phyloP scores from a whole-genome alignment of 2,329 filamentous ascomycete genomes.

The Diaporthe helianthi region DNA sequence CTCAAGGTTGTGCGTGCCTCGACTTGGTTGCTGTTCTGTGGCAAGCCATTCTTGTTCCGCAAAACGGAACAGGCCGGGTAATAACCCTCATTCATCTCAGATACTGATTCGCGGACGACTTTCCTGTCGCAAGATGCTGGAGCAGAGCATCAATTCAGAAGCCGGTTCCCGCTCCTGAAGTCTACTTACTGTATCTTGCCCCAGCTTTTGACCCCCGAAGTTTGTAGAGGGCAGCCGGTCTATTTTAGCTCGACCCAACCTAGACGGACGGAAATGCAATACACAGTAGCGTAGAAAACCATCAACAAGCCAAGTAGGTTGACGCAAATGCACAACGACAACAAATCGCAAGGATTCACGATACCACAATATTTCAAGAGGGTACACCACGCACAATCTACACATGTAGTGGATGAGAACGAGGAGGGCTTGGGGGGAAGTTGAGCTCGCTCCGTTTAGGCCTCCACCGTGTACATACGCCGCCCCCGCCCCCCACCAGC shows the following conservation, averaged over 20 bases:
- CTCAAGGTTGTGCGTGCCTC: background rate
- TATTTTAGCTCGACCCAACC: background rate
- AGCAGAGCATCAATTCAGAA: slow-evolving; percentile 8
- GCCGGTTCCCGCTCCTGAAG: background rate
- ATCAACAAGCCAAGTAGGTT: too few relatives aligned
- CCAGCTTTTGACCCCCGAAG: slow-evolving; percentile 20
- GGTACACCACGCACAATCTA: background rate
- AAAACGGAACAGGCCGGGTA: slow-evolving; percentile 18
- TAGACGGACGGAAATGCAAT: background rate
- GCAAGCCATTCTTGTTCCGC: background rate
- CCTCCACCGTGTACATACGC: background rate
- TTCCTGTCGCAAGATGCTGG: background rate
- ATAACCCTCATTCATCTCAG: background rate
- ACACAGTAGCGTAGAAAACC: too few relatives aligned
- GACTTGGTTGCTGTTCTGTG: too few relatives aligned
- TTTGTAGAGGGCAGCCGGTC: background rate
- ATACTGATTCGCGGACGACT: background rate
- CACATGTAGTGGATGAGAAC: too few relatives aligned
- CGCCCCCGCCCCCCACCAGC: background rate
- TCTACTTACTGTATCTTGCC: too few relatives aligned
- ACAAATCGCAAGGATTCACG: background rate
- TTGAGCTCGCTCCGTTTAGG: background rate
- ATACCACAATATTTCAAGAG: background rate
- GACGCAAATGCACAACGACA: background rate
- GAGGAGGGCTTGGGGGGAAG: background rate